These are phyloP conservation scores for Xylona heveae DNA, from an alignment of 495 filamentous ascomycete species.

Conservation along the genomic window DNA sequence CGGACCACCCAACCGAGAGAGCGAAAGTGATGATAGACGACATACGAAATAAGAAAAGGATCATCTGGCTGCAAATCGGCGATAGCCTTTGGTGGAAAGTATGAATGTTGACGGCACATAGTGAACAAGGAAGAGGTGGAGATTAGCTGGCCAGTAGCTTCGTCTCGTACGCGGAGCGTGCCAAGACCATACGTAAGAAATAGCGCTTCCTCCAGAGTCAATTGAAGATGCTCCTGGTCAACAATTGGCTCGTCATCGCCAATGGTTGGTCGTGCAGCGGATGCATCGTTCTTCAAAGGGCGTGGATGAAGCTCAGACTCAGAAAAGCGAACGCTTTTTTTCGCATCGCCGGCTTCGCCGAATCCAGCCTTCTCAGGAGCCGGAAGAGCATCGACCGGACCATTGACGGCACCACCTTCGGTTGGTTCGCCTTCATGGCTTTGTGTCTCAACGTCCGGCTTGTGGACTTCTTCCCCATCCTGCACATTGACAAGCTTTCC, in stretches of 20 bases:
- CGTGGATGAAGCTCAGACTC: too few species aligned
- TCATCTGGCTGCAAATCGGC: constrained; percentile 39
- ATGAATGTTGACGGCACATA: constrained; percentile 44
- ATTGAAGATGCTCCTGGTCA: constrained; percentile 79
- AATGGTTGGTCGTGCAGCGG: too few species aligned
- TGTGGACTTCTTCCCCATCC: constrained; percentile 1
- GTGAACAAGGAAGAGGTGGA: constrained; percentile 28
- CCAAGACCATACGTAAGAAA: constrained; percentile 75
- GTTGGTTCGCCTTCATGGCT: constrained; percentile 19
- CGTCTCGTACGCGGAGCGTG: constrained; percentile 42
- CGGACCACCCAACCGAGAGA: constrained; percentile 93
- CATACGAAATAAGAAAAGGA: constrained; percentile 68
- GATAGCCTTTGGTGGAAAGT: constrained; percentile 34
- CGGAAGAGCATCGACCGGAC: too few species aligned
- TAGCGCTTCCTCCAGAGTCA: constrained; percentile 78
- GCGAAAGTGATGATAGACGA: constrained; percentile 88
- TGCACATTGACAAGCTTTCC: constrained; percentile 19
- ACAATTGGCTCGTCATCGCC: constrained; percentile 24
- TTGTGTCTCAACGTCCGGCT: constrained; percentile 7
- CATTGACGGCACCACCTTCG: too few species aligned
- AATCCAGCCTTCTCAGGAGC: too few species aligned
- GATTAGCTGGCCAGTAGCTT: constrained; percentile 17
- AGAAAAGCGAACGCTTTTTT: too few species aligned
- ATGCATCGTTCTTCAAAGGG: constrained; percentile 5
- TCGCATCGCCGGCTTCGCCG: too few species aligned